Conservation (phyloP, 192 early-diverging fungal genomes). For the Coemansia furcata region DNA sequence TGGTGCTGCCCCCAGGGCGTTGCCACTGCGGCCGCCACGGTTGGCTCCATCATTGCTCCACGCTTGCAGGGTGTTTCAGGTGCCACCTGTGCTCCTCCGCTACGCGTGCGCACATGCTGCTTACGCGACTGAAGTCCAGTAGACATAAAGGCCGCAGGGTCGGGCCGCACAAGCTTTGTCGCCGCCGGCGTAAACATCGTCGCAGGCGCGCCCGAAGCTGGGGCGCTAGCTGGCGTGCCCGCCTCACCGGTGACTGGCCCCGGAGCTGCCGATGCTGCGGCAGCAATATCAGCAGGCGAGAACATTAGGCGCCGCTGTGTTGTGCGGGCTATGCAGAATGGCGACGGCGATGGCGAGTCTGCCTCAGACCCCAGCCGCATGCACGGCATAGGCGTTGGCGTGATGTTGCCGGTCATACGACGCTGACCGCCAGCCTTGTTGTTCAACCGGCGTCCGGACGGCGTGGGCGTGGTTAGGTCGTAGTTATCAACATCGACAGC, state of each 20-base stretch:
- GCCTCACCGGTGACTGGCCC: constrained; percentile 24
- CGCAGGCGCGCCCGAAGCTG: background rate
- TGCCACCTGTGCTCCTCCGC: constrained; percentile 19
- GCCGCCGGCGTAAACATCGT: constrained; percentile 50
- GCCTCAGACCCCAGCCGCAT: background rate
- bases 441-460: background rate
- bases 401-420: background rate
- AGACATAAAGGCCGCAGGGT: constrained; percentile 50
- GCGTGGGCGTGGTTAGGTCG: constrained; percentile 1
- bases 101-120: constrained; percentile 37
- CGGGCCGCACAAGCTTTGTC: constrained; percentile 53
- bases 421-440: background rate
- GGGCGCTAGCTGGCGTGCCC: constrained; percentile 10
- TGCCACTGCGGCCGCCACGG: background rate
- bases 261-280: constrained; percentile 8
- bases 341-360: background rate
- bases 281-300: constrained; percentile 28
- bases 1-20: constrained; percentile 2
- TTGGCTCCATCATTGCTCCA: constrained; percentile 2
- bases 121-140: constrained; percentile 52
- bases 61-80: constrained; percentile 53
- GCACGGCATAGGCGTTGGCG: background rate
- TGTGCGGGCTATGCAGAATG: background rate
- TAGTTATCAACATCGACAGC: constrained; percentile 4
- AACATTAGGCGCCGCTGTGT: constrained; percentile 35